Percentiles rank a stretch among this genome's conserved stretches.
Conservation (phyloP, 352 stramenopile species). For the Globisporangium emineosum region DNA sequence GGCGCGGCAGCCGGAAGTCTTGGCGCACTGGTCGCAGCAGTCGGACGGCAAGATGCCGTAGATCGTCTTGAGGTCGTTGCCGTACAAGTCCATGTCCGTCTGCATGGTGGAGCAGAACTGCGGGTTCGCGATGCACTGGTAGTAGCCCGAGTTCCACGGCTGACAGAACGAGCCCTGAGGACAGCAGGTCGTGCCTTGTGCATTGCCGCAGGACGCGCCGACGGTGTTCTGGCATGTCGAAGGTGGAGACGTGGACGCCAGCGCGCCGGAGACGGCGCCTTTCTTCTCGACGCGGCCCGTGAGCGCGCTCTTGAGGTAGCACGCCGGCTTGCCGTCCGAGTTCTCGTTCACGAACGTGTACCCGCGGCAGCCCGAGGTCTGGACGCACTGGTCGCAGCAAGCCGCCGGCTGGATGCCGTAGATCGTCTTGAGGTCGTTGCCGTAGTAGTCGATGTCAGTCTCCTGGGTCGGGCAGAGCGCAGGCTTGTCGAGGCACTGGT, state of each 20-base stretch:
- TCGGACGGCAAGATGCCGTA: constrained; percentile 35
- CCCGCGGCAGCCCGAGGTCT: constrained; percentile 40
- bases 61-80: constrained; percentile 41
- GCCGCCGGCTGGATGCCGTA: constrained; percentile 34
- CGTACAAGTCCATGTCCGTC: constrained; percentile 47
- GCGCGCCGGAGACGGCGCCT: constrained; percentile 34
- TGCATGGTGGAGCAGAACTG: constrained; percentile 33
- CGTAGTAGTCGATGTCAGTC: constrained; percentile 48
- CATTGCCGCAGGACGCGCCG: constrained; percentile 35
- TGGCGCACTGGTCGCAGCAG: constrained; percentile 39
- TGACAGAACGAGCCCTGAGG: constrained; percentile 49
- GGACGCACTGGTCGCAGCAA: constrained; percentile 40
- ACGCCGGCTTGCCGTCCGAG: constrained; percentile 39
- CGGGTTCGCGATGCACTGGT: constrained; percentile 45
- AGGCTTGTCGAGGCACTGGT: constrained; percentile 45
- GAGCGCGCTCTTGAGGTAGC: constrained; percentile 48
- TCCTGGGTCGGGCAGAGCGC: constrained; percentile 35
- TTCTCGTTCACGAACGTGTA: constrained; percentile 69
- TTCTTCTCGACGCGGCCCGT: constrained; percentile 25
- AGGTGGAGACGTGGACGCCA: background rate
- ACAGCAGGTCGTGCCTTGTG: constrained; percentile 33
- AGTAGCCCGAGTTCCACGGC: constrained; percentile 60
- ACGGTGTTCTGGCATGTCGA: constrained; percentile 40
- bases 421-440: constrained; percentile 42
- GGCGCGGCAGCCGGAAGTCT: constrained; percentile 38